Percentiles rank a stretch among this genome's conserved stretches.
Conservation (phyloP, 345 rosid genomes). For the Acer saccharum region DNA sequence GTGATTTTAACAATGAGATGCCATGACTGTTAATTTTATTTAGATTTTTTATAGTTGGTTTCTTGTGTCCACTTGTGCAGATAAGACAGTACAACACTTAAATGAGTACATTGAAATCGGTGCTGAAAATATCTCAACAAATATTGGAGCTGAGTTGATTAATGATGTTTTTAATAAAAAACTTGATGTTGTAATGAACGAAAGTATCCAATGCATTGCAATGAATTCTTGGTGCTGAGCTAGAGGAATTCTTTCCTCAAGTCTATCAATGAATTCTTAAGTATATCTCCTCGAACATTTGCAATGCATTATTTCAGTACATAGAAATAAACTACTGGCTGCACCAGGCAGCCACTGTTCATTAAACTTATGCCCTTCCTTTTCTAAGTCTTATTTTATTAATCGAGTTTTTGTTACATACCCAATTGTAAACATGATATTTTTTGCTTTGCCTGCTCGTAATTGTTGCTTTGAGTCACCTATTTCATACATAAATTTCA, state of each 20-base stretch:
- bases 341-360: not conserved
- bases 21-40: too few relatives aligned
- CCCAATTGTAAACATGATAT: not conserved
- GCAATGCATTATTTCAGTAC: not conserved
- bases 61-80: constrained; percentile 35
- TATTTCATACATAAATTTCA: not conserved
- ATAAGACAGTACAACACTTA: constrained; percentile 66
- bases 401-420: not conserved
- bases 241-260: constrained; percentile 58
- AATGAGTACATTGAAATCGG: constrained; percentile 71
- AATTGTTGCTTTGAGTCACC: not conserved
- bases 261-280: constrained; percentile 17
- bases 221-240: too few relatives aligned
- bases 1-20: not conserved
- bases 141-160: constrained; percentile 30
- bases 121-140: constrained; percentile 35
- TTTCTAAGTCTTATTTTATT: not conserved
- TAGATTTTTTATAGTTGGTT: not conserved
- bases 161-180: constrained; percentile 43
- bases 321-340: not conserved
- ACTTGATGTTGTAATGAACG: constrained; percentile 57
- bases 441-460: not conserved
- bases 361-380: too few relatives aligned
- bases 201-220: too few relatives aligned
- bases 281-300: not conserved